Conservation (phyloP, 305 asterid genomes). For the Solanum aculeatissimum region DNA sequence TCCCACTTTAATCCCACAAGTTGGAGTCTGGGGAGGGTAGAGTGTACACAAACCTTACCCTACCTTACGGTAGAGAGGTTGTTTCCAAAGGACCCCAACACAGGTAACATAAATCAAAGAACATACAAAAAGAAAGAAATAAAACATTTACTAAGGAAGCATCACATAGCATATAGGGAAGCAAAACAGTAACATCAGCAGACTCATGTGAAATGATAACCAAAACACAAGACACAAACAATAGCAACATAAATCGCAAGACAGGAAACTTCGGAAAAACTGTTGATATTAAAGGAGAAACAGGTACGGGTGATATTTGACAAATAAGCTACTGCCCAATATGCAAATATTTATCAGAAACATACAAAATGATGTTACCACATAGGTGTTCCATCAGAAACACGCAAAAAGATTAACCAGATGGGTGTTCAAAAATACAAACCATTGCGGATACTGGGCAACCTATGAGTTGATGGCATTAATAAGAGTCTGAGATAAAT, state of each 20-base stretch:
- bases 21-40: not conserved
- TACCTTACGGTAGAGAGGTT: not conserved
- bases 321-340: not conserved
- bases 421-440: slow-evolving; percentile 1
- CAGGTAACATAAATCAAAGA: not conserved
- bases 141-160: not conserved
- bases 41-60: not conserved
- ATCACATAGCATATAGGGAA: not conserved
- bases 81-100: not conserved
- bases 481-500: slow-evolving; percentile 58
- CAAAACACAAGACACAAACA: not conserved
- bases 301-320: not conserved
- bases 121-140: not conserved
- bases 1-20: not conserved
- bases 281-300: not conserved
- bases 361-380: not conserved
- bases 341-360: not conserved
- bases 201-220: not conserved
- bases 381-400: not conserved
- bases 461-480: slow-evolving; percentile 38
- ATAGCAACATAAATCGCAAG: not conserved
- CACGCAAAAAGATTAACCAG: not conserved
- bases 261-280: not conserved
- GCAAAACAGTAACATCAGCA: not conserved
- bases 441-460: slow-evolving; percentile 12